These are phyloP conservation scores for Mortierella antarctica DNA, from an alignment of 192 early-diverging fungal genomes.

Conservation along the genomic window DNA sequence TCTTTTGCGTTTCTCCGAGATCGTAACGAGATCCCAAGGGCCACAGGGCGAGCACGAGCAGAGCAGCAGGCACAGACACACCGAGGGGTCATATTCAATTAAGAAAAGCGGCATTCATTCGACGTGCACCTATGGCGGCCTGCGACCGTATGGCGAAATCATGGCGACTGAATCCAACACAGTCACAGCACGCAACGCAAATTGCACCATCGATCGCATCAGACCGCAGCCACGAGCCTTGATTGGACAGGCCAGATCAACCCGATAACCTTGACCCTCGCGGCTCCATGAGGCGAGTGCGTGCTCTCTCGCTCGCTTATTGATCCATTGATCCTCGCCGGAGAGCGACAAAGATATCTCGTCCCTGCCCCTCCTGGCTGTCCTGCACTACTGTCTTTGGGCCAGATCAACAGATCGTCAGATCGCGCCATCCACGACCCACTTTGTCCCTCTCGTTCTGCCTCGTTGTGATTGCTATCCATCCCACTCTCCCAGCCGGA, in stretches of 20 bases:
- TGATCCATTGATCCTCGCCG: neutral
- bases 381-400: neutral
- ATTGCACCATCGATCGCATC: slow-evolving; percentile 41
- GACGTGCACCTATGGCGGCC: too few species aligned
- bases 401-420: slow-evolving; percentile 13
- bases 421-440: slow-evolving; percentile 25
- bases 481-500: too few species aligned
- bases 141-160: too few species aligned
- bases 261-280: neutral
- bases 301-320: too few species aligned
- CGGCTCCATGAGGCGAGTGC: too few species aligned
- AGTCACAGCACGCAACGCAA: slow-evolving; percentile 17
- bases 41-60: neutral
- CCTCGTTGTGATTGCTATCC: too few species aligned
- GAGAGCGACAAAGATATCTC: neutral
- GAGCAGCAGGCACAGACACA: neutral
- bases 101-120: too few species aligned
- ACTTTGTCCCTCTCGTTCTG: too few species aligned
- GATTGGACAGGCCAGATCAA: slow-evolving; percentile 9
- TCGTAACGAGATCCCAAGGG: neutral
- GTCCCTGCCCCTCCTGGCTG: neutral
- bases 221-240: slow-evolving; percentile 27
- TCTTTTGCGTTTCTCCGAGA: slow-evolving; percentile 25
- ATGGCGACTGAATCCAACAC: neutral
- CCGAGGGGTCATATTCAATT: neutral